A percentile compares a stretch with the other conserved stretches of the same genome.
These are phyloP conservation scores for Candida ovalis DNA, from an alignment of 805 yeast species.

Conservation along the genomic window DNA sequence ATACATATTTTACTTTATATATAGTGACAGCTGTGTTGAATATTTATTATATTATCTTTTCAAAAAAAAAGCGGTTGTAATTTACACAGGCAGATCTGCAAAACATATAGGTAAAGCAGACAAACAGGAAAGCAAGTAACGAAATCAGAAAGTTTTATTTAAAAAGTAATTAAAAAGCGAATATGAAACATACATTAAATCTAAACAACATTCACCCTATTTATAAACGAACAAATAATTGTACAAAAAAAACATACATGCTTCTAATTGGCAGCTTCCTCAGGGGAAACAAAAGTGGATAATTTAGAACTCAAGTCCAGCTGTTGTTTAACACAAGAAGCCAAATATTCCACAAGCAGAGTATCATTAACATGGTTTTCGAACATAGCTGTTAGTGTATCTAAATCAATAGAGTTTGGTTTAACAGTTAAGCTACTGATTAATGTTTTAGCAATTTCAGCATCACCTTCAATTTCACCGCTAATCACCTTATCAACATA, in stretches of 20 bases:
- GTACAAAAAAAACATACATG: not conserved
- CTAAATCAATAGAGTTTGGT: constrained; percentile 47
- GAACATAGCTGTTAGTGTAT: constrained; percentile 56
- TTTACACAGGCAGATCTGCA: too few relatives aligned
- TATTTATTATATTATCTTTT: not conserved
- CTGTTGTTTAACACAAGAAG: constrained; percentile 82
- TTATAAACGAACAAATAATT: not conserved
- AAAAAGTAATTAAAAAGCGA: too few relatives aligned
- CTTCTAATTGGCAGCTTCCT: constrained; percentile 27
- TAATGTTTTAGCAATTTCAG: constrained; percentile 63
- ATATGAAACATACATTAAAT: not conserved
- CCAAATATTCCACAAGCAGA: constrained; percentile 74
- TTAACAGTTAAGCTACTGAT: constrained; percentile 52
- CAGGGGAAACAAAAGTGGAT: constrained; percentile 46
- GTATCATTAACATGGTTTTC: constrained; percentile 75
- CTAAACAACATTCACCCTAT: not conserved
- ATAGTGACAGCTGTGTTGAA: not conserved
- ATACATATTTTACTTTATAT: not conserved
- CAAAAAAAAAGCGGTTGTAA: too few relatives aligned
- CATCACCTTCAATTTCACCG: constrained; percentile 45
- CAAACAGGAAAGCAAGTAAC: too few relatives aligned
- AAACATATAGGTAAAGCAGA: too few relatives aligned
- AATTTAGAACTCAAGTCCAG: constrained; percentile 73
- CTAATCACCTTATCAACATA: constrained; percentile 42
- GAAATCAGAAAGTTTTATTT: too few relatives aligned